Percentiles rank a stretch among this genome's conserved stretches.
phyloP scores from a whole-genome alignment of 371 early-diverging fungal genomes.

The Choanephora cucurbitarum region DNA sequence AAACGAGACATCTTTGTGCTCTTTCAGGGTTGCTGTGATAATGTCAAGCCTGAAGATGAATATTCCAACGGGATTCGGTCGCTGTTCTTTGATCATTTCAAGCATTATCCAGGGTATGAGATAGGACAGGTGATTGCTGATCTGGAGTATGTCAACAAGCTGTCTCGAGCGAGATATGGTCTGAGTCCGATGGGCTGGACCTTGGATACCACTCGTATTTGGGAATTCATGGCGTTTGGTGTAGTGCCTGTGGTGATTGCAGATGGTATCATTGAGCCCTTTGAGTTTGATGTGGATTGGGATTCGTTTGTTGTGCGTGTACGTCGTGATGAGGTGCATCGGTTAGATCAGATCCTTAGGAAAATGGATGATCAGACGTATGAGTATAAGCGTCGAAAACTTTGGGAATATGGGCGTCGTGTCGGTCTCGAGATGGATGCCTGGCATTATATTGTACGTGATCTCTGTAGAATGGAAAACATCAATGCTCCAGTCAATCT shows the following conservation, averaged over 20 bases:
- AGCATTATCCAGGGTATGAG: slow-evolving; percentile 48
- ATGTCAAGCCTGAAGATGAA: slow-evolving; percentile 39
- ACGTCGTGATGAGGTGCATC: slow-evolving; percentile 53
- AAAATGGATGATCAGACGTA: slow-evolving; percentile 50
- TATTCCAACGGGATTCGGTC: slow-evolving; percentile 60
- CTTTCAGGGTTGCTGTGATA: slow-evolving; percentile 53
- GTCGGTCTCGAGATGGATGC: slow-evolving; percentile 53
- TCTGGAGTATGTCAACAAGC: slow-evolving; percentile 42
- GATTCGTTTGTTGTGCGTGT: slow-evolving; percentile 51
- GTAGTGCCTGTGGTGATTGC: slow-evolving; percentile 61
- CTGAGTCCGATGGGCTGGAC: slow-evolving; percentile 61
- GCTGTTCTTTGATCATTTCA: slow-evolving; percentile 43
- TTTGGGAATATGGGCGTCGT: slow-evolving; percentile 56
- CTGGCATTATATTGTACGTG: slow-evolving; percentile 59
- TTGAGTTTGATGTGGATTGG: slow-evolving; percentile 63
- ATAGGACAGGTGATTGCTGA: slow-evolving; percentile 40
- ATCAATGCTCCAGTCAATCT: slow-evolving; percentile 43
- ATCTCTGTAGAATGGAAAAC: slow-evolving; percentile 48
- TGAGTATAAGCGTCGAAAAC: slow-evolving; percentile 41
- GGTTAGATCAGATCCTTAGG: slow-evolving; percentile 50
- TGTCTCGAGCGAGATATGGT: slow-evolving; percentile 53
- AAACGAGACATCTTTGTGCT: slow-evolving; percentile 48
- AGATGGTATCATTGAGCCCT: slow-evolving; percentile 59
- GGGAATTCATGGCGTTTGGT: slow-evolving; percentile 62
- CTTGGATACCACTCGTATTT: slow-evolving; percentile 55